phyloP scores from a whole-genome alignment of 257 asterid genomes.

The Anisodus acutangulus region DNA sequence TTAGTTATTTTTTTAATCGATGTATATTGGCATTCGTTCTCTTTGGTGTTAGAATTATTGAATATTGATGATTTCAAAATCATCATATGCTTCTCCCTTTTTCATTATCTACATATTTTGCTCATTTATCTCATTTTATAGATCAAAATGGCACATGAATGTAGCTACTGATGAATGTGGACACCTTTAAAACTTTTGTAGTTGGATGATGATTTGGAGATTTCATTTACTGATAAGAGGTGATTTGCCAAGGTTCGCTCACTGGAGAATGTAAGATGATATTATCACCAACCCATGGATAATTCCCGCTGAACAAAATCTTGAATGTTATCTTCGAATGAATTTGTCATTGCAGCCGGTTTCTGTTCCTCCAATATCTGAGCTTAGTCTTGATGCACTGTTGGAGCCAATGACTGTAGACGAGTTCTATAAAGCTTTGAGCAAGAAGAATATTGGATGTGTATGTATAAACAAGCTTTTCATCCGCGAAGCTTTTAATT shows the following conservation, averaged over 20 bases:
- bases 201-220: conserved; percentile 88
- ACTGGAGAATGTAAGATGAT: conserved; percentile 72
- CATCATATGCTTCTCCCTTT: too few relatives aligned
- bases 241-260: conserved; percentile 94
- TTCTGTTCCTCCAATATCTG: conserved; percentile 85
- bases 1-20: too few relatives aligned
- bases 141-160: too few relatives aligned
- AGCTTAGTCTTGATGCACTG: conserved; percentile 96
- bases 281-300: conserved; percentile 25
- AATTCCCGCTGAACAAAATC: conserved; percentile 28
- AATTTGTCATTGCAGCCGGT: conserved; percentile 61
- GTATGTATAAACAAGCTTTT: too few relatives aligned
- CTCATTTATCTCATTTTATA: too few relatives aligned
- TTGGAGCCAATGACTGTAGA: conserved; percentile 72
- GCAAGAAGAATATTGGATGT: conserved; percentile 77
- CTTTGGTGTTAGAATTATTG: too few relatives aligned
- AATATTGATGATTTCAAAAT: too few relatives aligned
- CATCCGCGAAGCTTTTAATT: too few relatives aligned
- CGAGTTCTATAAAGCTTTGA: conserved; percentile 61
- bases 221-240: conserved; percentile 97
- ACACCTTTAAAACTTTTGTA: conserved; percentile 39
- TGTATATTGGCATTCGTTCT: too few relatives aligned
- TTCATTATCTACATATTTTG: too few relatives aligned
- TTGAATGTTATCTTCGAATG: background rate
- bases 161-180: too few relatives aligned